A percentile compares a stretch with the other conserved stretches of the same genome.
Evolutionary conservation across 192 early-diverging fungal species (phyloP).

Genomic region (Backusella sp.): DNA sequence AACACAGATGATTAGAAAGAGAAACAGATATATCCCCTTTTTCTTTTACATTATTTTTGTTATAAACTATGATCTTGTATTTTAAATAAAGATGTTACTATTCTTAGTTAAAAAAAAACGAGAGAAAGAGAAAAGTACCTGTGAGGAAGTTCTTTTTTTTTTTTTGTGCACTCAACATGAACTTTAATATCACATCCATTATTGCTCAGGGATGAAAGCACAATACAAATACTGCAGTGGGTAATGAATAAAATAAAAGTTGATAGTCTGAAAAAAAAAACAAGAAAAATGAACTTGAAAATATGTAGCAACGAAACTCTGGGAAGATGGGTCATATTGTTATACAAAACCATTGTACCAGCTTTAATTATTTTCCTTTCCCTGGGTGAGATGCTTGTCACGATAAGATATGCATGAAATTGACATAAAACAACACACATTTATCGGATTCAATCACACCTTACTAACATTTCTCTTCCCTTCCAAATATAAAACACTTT

Average conservation of each 20-base stretch:
- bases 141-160: background rate
- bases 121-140: background rate
- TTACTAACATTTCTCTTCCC: too few species aligned
- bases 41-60: background rate
- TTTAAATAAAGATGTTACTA: background rate
- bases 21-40: background rate
- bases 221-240: background rate
- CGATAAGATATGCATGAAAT: background rate
- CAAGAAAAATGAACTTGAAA: background rate
- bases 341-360: background rate
- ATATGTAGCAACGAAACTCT: background rate
- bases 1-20: background rate
- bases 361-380: background rate
- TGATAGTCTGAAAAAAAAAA: background rate
- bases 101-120: background rate
- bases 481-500: background rate
- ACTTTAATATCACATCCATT: background rate
- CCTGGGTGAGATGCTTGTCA: background rate
- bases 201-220: background rate
- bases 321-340: background rate
- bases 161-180: background rate
- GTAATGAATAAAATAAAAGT: background rate
- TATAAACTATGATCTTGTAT: background rate
- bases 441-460: background rate
- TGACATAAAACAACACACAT: background rate